Conservation (phyloP, 2,329 filamentous ascomycete species). For the Furcasterigmium sp. region DNA sequence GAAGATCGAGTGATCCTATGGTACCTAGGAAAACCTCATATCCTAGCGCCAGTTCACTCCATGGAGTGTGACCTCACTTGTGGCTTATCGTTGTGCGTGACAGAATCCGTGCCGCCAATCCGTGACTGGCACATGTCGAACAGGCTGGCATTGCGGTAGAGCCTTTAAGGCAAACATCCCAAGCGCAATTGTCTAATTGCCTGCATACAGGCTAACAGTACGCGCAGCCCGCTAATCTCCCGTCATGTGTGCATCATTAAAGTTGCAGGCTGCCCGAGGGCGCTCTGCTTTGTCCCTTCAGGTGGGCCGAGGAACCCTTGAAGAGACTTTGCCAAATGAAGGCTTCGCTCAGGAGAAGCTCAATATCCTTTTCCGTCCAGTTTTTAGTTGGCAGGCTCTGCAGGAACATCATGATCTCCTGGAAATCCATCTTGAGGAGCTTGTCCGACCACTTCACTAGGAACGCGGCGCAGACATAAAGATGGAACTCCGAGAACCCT, state of each 20-base stretch:
- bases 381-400: constrained; percentile 87
- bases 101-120: too few species aligned
- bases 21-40: too few species aligned
- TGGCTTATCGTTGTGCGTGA: too few species aligned
- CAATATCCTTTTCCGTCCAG: constrained; percentile 98
- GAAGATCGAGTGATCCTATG: too few species aligned
- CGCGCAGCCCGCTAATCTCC: not conserved
- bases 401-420: constrained; percentile 99
- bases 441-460: constrained; percentile 97
- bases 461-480: constrained; percentile 97
- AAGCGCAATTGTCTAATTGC: too few species aligned
- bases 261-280: constrained; percentile 35
- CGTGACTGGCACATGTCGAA: too few species aligned
- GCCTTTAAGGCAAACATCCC: too few species aligned
- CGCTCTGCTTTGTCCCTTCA: constrained; percentile 50
- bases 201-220: too few species aligned
- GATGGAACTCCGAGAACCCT: constrained; percentile 95
- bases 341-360: constrained; percentile 88
- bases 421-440: constrained; percentile 93
- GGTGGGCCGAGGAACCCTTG: constrained; percentile 86
- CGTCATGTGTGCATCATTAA: constrained; percentile 5
- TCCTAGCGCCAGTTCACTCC: too few species aligned
- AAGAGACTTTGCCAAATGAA: constrained; percentile 99
- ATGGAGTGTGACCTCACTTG: too few species aligned
- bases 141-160: too few species aligned